Evolutionary conservation across 2,329 filamentous ascomycete species (phyloP), one percentile per base, ranked within the genome.

Genomic region (Trichoderma sp.): DNA sequence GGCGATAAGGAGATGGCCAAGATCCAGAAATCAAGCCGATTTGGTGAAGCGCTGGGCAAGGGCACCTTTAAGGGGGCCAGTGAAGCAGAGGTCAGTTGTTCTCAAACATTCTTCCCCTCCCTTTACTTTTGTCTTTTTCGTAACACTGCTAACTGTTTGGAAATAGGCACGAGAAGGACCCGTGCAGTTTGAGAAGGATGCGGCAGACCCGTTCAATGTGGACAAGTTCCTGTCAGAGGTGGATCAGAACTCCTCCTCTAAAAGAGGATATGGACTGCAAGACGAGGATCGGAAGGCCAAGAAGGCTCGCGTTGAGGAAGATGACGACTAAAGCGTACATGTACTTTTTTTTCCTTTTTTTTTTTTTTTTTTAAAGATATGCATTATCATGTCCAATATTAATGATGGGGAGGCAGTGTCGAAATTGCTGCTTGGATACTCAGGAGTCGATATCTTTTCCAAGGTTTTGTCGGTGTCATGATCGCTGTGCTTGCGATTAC

Each of bases 171-270:
- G 94, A 67, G 92, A 96, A 74, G 95, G 95, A 5, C 95, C 95
- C 0, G 95, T 99, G 32, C 92, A 97, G 78, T 99, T 99, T 74
- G 94, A 98, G 79, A 97, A 94, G 80, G 94, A 97, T 64, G 86
- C 81, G 1, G 81, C 80, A 34, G 94, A 98, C 79, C 93, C 93
- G 1, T 98, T 98, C 78, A 94, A 96, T 59, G 95, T 98, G 72
- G 93, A 97, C 76, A 92, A 92, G 74, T 97, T 99, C 83, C 88
- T 99, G 77, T 90, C 88, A 39, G 93, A 97, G 78, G 93, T 85
- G 74, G 88, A 83, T 78, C 86, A 89, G 78, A 84, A 82, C 67
- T 80, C 82, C n/a, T 82, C 85, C 3, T 84, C 86, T 3, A 92
- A 91, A 80, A 89, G 93, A 76, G 88, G 91, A 39, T 93, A 91